Base-by-base conservation (phyloP, 371 early-diverging fungal genomes). In the Homolaphlyctis polyrhiza region DNA sequence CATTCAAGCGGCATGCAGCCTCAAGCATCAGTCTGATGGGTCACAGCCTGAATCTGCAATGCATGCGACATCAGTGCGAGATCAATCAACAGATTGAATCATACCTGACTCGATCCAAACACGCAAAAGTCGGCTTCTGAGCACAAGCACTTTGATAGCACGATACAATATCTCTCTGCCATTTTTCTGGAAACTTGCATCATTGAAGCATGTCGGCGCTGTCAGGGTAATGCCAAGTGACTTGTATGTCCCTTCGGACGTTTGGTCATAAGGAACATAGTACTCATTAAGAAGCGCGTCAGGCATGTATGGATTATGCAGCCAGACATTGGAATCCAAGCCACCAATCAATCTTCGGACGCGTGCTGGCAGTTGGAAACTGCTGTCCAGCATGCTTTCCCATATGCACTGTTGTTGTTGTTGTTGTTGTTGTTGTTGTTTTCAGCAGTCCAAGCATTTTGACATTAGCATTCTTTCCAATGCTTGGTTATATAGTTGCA, bases 41-140 rank as follows among this genome's bases (percentile, higher is more conserved):
- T n/a, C n/a, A n/a, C n/a, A n/a, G n/a, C n/a, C n/a, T n/a, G n/a
- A n/a, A n/a, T n/a, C n/a, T n/a, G n/a, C n/a, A n/a, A n/a, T n/a
- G n/a, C n/a, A n/a, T n/a, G n/a, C n/a, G n/a, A 23, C n/a, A 35
- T 14, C 25, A 27, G 23, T 57, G 18, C 29, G n/a, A n/a, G n/a
- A n/a, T n/a, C n/a, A n/a, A n/a, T n/a, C n/a, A n/a, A 30, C 21
- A 60, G 11, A 1, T 13, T 48, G 21, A 52, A 34, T 50, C 57
- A 34, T 61, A 75, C 78, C 79, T 11, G 73, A 71, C 45, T 77
- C 77, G 25, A 74, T 59, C 82, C 82, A 81, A 4, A 67, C 49
- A 29, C 29, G 60, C n/a, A 64, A 50, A 1, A 81, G 63, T 25
- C 75, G 45, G 23, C 72, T 75, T 34, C 70, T 43, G 11, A 75